Base-by-base conservation (phyloP, 805 yeast genomes). In the Cephaloascus albidus region DNA sequence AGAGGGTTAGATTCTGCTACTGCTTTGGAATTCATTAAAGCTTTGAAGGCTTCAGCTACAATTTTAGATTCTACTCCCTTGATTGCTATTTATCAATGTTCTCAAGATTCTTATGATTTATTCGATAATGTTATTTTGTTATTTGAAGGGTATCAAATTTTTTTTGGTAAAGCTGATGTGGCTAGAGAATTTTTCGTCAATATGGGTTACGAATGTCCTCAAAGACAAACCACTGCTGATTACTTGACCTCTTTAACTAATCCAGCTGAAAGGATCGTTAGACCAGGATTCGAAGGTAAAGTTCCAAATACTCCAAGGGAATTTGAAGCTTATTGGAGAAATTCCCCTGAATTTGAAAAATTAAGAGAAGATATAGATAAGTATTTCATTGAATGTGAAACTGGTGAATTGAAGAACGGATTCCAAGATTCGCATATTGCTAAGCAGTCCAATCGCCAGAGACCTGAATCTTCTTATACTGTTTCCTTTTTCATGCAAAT, bases 1-100 rank as follows among this genome's bases (percentile, higher is more conserved):
- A 74, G 85, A 65, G 85, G 85, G 54, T 70, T 79, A 48, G 85
- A 79, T 60, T 65, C 85, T 8, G 83, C 85, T 20, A 78, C 84
- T 36, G 85, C 85, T 26, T 62, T 76, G 50, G 83, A 78, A 51
- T 78, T 79, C 49, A 67, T 75, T 43, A 62, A 71, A 46, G 78
- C 80, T 18, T 63, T 79, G 47, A 76, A 73, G 53, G 63, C 76
- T 2, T 66, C 78, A 3, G 78, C 83, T n/a, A 50, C 60, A 26
- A 57, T 77, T 27, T 50, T 65, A 33, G 65, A 68, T 12, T 62
- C 68, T n/a, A 67, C 82, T 4, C 75, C 82, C 4, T 55, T 78
- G 40, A 72, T 81, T 42, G 80, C 85, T 28, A 76, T 81, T 35
- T 74, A 75, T 49, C 80, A 74, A 52, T 70, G 77, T 46, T 64